Evolutionary conservation across 2,329 filamentous ascomycete genomes (phyloP).

Genomic region (Xylariaceae sp.): DNA sequence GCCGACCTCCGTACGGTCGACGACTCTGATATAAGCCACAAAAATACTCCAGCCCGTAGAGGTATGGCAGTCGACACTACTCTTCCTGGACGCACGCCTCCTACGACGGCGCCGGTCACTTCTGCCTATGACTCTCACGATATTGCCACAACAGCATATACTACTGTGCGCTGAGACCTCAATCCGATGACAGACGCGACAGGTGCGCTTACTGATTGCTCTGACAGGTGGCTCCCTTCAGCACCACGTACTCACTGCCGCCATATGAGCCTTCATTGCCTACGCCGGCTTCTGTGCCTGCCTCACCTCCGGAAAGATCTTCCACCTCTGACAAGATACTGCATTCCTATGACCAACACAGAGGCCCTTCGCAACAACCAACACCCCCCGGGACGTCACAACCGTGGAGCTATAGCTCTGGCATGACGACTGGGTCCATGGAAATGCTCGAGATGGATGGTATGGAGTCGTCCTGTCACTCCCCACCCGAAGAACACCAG

Average conservation of each 20-base stretch:
- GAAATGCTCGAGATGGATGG: slow-evolving; percentile 31
- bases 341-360: slow-evolving; percentile 30
- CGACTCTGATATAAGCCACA: too few species aligned
- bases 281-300: slow-evolving; percentile 43
- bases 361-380: slow-evolving; percentile 35
- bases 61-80: slow-evolving; percentile 10
- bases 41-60: too few species aligned
- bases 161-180: slow-evolving; percentile 18
- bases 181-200: slow-evolving; percentile 1
- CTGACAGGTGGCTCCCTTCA: slow-evolving; percentile 29
- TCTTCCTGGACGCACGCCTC: slow-evolving; percentile 6
- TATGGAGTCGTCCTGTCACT: slow-evolving; percentile 26
- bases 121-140: slow-evolving; percentile 20
- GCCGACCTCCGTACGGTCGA: too few species aligned
- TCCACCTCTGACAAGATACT: slow-evolving; percentile 34
- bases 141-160: slow-evolving; percentile 18
- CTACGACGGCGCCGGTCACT: slow-evolving; percentile 15
- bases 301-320: slow-evolving; percentile 39
- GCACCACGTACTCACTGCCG: slow-evolving; percentile 26
- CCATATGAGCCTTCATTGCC: slow-evolving; percentile 37
- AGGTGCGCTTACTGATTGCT: slow-evolving; percentile 1
- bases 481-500: slow-evolving; percentile 18
- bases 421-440: slow-evolving; percentile 35
- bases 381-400: slow-evolving; percentile 41
- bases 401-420: slow-evolving; percentile 38